A percentile compares a stretch with the other conserved stretches of the same genome.
These are phyloP conservation scores for Bullera alba DNA, from an alignment of 768 basidiomycete species.

Conservation along the genomic window DNA sequence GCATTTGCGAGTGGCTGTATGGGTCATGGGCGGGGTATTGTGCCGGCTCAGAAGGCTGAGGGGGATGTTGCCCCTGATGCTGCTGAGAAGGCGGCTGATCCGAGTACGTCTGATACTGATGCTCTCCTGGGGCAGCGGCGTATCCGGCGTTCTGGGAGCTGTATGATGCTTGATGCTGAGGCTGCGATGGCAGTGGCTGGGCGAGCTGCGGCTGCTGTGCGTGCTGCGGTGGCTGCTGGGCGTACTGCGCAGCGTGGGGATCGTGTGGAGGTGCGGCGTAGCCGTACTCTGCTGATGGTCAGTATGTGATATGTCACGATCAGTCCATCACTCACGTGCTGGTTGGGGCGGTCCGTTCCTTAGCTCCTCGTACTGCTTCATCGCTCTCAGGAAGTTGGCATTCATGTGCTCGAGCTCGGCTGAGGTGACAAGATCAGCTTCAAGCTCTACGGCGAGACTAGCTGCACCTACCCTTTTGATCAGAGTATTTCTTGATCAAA, in stretches of 20 bases:
- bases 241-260: constrained; percentile 26
- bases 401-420: constrained; percentile 93
- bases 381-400: constrained; percentile 81
- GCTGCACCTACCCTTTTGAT: constrained; percentile 70
- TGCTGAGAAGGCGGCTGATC: not conserved
- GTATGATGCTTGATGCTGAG: not conserved
- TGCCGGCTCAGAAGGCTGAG: no score
- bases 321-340: constrained; percentile 1
- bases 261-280: constrained; percentile 35
- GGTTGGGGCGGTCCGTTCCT: constrained; percentile 55
- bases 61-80: constrained; percentile 1
- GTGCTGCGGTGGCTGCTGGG: constrained; percentile 9
- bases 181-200: constrained; percentile 1
- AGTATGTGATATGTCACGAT: not conserved
- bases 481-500: constrained; percentile 92
- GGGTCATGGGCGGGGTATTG: constrained; percentile 10
- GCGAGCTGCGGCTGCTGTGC: constrained; percentile 2
- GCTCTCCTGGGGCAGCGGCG: not conserved
- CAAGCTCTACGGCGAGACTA: not conserved
- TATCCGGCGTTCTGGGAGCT: not conserved
- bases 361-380: constrained; percentile 84
- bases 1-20: constrained; percentile 1
- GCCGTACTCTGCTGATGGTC: constrained; percentile 25
- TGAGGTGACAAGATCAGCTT: constrained; percentile 40
- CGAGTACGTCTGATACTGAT: constrained; percentile 4